phyloP scores from a whole-genome alignment of 139 green algal genomes.

The Picochlorum sp. region DNA sequence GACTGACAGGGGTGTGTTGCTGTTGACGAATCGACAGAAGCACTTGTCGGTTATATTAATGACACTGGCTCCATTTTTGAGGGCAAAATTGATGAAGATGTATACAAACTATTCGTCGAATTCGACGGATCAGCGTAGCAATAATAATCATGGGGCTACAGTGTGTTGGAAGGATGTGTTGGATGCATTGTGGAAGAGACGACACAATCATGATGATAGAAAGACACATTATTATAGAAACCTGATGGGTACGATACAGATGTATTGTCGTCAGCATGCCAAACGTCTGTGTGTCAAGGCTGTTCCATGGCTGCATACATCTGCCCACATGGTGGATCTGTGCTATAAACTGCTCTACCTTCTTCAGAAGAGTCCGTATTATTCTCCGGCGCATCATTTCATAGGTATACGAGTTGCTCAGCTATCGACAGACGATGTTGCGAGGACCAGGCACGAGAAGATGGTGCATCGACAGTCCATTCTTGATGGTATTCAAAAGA shows the following conservation, averaged over 20 bases:
- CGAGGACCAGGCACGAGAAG: neutral
- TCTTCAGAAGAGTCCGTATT: slow-evolving; percentile 40
- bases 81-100: slow-evolving; percentile 43
- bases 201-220: too few species aligned
- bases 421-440: slow-evolving; percentile 52
- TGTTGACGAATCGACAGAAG: neutral
- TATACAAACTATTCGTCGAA: neutral
- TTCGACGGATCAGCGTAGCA: too few species aligned
- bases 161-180: too few species aligned
- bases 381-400: slow-evolving; percentile 43
- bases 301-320: slow-evolving; percentile 49
- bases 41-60: slow-evolving; percentile 30
- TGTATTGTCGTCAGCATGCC: neutral
- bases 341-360: slow-evolving; percentile 68
- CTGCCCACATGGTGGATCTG: slow-evolving; percentile 44
- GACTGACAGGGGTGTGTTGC: neutral
- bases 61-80: slow-evolving; percentile 62
- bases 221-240: too few species aligned
- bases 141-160: too few species aligned
- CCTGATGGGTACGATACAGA: neutral
- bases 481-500: neutral
- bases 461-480: neutral
- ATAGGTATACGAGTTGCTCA: slow-evolving; percentile 51
- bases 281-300: slow-evolving; percentile 17
- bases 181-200: neutral